A percentile compares a stretch with the other conserved stretches of the same genome.
phyloP scores from a whole-genome alignment of 2,329 filamentous ascomycete genomes.

The Teratosphaeria gauchensis region DNA sequence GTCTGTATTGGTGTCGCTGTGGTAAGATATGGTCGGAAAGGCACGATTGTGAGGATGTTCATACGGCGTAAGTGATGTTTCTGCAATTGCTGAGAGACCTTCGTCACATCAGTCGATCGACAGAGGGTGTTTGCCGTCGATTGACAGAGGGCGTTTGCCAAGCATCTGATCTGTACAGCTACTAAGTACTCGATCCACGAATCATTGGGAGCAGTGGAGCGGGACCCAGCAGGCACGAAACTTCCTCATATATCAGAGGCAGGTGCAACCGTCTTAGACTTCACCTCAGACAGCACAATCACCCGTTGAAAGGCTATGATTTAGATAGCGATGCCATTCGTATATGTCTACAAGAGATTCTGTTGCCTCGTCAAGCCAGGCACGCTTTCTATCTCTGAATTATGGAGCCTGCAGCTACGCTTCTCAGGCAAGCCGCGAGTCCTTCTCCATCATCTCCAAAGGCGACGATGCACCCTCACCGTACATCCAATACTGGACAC shows the following conservation, averaged over 20 bases:
- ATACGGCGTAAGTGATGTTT: neutral
- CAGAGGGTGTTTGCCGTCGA: too few species aligned
- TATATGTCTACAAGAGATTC: neutral
- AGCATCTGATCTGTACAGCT: too few species aligned
- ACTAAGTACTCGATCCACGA: too few species aligned
- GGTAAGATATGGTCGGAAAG: neutral
- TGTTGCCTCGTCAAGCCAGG: neutral
- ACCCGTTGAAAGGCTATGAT: neutral
- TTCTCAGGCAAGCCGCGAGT: neutral
- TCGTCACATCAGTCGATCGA: too few species aligned
- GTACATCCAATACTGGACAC: slow-evolving; percentile 64
- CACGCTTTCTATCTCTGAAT: neutral
- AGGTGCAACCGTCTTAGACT: neutral
- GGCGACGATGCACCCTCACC: slow-evolving; percentile 29
- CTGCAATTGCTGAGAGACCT: too few species aligned
- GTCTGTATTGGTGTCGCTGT: too few species aligned
- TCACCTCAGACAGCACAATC: neutral
- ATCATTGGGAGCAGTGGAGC: too few species aligned
- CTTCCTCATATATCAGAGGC: neutral
- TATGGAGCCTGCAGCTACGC: neutral
- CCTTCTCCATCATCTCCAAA: neutral
- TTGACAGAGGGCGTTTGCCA: too few species aligned
- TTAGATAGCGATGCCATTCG: neutral
- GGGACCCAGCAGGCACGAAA: neutral
- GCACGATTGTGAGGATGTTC: neutral